Evolutionary conservation across 179 eudicot genomes (phyloP).

Genomic region (Camellia oleifera): DNA sequence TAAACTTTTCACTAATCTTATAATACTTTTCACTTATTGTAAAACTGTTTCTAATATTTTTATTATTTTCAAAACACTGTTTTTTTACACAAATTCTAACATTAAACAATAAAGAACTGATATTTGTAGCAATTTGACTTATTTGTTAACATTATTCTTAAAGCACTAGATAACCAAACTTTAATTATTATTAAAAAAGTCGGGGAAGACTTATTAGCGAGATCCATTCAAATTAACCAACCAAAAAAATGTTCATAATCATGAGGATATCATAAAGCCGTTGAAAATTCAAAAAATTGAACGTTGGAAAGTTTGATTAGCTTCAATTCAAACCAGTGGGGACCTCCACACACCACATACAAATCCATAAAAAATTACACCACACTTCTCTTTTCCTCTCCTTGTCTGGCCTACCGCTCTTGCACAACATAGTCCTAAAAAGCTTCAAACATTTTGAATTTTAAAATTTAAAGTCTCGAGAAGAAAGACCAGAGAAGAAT

Average conservation of each 20-base stretch:
- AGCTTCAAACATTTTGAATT: constrained; percentile 37
- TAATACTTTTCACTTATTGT: no score
- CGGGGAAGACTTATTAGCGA: no score
- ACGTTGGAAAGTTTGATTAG: background rate
- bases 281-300: constrained; percentile 8
- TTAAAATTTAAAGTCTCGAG: constrained; percentile 18
- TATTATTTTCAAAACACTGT: no score
- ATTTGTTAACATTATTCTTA: no score
- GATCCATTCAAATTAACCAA: background rate
- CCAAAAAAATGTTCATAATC: background rate
- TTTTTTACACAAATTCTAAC: no score
- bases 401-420: background rate
- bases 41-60: no score
- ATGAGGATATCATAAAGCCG: constrained; percentile 1
- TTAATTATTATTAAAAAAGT: no score
- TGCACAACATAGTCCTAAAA: background rate
- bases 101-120: no score
- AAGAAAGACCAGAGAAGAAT: background rate
- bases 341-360: constrained; percentile 5
- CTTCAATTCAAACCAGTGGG: constrained; percentile 7
- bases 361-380: constrained; percentile 3
- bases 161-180: no score
- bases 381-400: background rate
- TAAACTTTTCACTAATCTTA: no score
- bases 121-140: no score